A percentile compares a stretch with the other conserved stretches of the same genome.
These are phyloP conservation scores for Escovopsis sp. DNA, from an alignment of 2,329 filamentous ascomycete species.

Conservation along the genomic window DNA sequence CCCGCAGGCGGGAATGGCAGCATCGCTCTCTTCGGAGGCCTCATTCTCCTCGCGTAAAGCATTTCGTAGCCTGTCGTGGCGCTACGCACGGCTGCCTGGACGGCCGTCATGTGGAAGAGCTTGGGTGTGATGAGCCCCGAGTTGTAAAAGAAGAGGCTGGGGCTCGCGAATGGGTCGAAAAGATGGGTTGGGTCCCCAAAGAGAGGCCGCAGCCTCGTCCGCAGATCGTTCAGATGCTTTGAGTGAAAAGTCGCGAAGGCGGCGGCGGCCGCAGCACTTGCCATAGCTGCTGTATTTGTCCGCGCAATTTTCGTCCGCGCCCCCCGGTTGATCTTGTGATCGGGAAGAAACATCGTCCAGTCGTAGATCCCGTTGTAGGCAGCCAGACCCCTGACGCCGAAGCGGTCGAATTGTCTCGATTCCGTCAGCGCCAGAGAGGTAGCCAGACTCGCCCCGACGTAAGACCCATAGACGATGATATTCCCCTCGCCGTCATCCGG, in stretches of 20 bases:
- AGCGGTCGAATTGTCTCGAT: conserved; percentile 23
- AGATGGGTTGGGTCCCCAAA: conserved; percentile 33
- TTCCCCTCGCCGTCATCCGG: conserved; percentile 18
- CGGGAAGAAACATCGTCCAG: conserved; percentile 45
- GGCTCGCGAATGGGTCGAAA: conserved; percentile 46
- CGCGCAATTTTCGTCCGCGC: conserved; percentile 3
- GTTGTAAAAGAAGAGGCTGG: conserved; percentile 42
- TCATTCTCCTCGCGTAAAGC: conserved; percentile 5
- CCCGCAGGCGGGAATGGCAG: conserved; percentile 32
- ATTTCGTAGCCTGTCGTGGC: conserved; percentile 11
- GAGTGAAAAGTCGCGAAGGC: conserved; percentile 12
- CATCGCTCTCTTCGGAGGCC: conserved; percentile 23
- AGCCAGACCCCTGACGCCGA: conserved; percentile 37
- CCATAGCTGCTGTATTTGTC: not conserved
- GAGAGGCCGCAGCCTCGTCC: conserved; percentile 22
- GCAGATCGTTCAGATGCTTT: conserved; percentile 22
- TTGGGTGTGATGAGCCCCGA: conserved; percentile 30
- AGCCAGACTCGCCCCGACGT: conserved; percentile 42
- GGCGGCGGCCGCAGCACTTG: conserved; percentile 1
- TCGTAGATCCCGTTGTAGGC: conserved; percentile 47
- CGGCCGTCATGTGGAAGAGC: conserved; percentile 24
- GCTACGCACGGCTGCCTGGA: conserved; percentile 12
- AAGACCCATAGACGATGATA: conserved; percentile 37
- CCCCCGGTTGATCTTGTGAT: conserved; percentile 28
- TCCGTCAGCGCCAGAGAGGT: conserved; percentile 43